Evolutionary conservation across 441 rosid species (phyloP).

Genomic region (Geranium incanum): DNA sequence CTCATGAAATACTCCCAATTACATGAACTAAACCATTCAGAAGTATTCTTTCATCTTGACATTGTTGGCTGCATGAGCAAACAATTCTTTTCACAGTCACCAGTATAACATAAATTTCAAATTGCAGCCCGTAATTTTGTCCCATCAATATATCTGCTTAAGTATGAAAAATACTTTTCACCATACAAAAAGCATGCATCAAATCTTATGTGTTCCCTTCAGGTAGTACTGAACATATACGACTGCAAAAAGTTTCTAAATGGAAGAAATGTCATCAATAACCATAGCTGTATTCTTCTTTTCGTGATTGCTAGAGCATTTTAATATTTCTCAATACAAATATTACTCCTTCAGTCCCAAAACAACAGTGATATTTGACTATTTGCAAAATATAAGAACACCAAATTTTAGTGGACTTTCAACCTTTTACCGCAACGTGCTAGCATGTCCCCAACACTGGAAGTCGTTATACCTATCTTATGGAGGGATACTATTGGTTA

Average conservation of each 20-base stretch:
- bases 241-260: background rate
- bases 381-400: too few relatives aligned
- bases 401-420: background rate
- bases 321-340: background rate
- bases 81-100: background rate
- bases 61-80: background rate
- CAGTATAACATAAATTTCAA: background rate
- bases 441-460: background rate
- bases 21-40: too few relatives aligned
- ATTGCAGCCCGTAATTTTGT: background rate
- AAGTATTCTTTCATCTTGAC: too few relatives aligned
- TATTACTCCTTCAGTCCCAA: background rate
- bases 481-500: background rate
- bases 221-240: background rate
- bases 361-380: background rate
- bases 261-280: background rate
- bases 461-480: background rate
- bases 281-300: background rate
- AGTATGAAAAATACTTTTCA: background rate
- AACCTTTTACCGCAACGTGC: background rate
- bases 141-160: background rate
- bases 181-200: background rate
- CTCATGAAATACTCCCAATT: too few relatives aligned
- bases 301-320: too few relatives aligned
- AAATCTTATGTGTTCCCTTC: background rate